Evolutionary conservation across 108 stramenopile genomes (phyloP).

Genomic region (Skeletonema costatum): DNA sequence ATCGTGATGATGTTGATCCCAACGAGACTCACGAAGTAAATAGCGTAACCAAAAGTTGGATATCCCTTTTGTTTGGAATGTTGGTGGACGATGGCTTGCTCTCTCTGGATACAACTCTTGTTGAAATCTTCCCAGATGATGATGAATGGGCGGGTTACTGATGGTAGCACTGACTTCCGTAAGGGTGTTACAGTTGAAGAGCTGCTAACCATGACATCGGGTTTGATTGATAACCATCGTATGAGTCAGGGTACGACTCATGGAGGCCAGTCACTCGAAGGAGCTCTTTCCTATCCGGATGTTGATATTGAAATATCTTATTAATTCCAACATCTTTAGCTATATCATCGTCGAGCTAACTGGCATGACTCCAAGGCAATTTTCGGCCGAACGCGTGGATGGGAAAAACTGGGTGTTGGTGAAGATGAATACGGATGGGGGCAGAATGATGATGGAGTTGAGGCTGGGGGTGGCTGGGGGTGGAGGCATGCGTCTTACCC

Average conservation of each 20-base stretch:
- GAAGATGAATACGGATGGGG: conserved; percentile 9
- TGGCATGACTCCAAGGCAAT: conserved; percentile 14
- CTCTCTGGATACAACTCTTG: conserved; percentile 15
- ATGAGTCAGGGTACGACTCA: too few relatives aligned
- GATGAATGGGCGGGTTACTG: conserved; percentile 18
- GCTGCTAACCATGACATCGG: conserved; percentile 28
- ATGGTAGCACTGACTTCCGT: conserved; percentile 1
- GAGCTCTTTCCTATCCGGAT: background rate
- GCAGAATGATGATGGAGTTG: conserved; percentile 16
- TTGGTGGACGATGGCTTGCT: conserved; percentile 12
- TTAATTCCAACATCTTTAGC: background rate
- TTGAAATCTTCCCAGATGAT: conserved; percentile 6
- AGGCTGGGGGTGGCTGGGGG: too few relatives aligned
- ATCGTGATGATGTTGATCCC: conserved; percentile 12
- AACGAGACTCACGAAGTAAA: background rate
- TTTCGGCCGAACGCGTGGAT: background rate
- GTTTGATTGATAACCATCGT: background rate
- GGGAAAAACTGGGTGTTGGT: background rate
- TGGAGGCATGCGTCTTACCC: too few relatives aligned
- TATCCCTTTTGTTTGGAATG: background rate
- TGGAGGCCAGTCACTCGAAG: background rate
- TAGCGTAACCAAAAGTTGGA: background rate
- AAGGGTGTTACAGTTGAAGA: conserved; percentile 13
- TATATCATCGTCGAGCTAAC: background rate
- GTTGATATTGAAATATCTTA: background rate